phyloP scores from a whole-genome alignment of 176 grass and related monocot species.

The Carex scoparia region DNA sequence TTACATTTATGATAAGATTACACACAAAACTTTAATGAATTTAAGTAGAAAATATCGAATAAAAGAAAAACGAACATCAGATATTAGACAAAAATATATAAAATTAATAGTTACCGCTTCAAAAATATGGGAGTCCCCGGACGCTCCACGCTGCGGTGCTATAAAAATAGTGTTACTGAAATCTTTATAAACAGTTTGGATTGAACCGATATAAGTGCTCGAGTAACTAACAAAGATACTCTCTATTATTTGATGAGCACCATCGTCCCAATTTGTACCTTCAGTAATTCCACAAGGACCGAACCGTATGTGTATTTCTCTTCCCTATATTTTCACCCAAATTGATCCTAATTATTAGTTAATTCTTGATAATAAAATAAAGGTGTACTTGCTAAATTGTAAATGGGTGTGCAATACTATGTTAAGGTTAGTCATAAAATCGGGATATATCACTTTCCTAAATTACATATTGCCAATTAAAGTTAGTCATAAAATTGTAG shows the following conservation, averaged over 20 bases:
- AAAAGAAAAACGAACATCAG: neutral
- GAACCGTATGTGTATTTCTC: conserved; percentile 6
- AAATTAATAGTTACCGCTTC: conserved; percentile 28
- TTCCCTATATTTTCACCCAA: conserved; percentile 12
- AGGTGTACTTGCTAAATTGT: neutral
- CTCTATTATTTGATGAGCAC: conserved; percentile 20
- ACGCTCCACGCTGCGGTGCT: neutral
- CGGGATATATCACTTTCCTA: too few species aligned
- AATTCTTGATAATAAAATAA: neutral
- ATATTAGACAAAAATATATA: neutral
- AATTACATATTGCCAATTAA: too few species aligned
- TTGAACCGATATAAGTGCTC: neutral
- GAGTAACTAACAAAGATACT: conserved; percentile 11
- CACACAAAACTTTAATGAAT: too few species aligned
- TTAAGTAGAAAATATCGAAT: neutral
- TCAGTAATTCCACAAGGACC: conserved; percentile 4
- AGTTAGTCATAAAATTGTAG: too few species aligned
- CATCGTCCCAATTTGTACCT: conserved; percentile 13
- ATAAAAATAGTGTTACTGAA: conserved; percentile 8
- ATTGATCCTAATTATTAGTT: neutral
- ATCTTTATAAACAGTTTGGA: conserved; percentile 18
- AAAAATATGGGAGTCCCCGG: neutral
- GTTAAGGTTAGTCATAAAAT: too few species aligned
- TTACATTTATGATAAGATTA: too few species aligned
- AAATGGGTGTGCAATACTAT: neutral